Base-by-base conservation (phyloP, 1,139 yeast genomes). In the Maudiozyma humilis region DNA sequence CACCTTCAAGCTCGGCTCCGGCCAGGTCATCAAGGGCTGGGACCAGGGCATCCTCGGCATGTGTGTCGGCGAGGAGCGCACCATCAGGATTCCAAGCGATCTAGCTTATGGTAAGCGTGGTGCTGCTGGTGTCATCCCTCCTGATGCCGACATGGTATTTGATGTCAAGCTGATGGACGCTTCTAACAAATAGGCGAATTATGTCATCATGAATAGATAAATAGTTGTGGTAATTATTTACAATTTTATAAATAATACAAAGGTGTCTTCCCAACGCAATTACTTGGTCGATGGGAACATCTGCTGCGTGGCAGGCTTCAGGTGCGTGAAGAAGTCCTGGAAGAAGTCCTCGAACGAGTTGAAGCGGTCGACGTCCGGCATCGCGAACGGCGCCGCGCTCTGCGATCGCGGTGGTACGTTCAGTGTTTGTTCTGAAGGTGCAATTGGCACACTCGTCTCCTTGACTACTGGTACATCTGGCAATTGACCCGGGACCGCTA, bases 41-140 rank as follows among this genome's bases (percentile, higher is more conserved):
- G 95, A 87, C 51, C 78, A 82, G 64, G 95, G 95, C 36, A 69
- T 86, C 35, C 53, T 70, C 23, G 77, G 80, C 43, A 84, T 85
- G 91, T 87, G 96, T 65, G 72, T 84, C 62, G 95, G 95, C 41
- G 96, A 87, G 64, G 75, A 79, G 68, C 77, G 95, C 59, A 78
- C 75, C 54, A 71, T 87, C 55, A 75, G 78, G 35, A 85, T 88
- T 60, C 95, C 95, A 40, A 73, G 91, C 12, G 72, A 73, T 39
- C 66, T 85, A 58, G 96, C 79, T 7, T 87, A 87, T 55, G 96
- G 96, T 44, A 66, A 69, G 36, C 62, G 77, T 44, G 94, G 93
- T 40, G 79, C 85, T 47, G 89, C 88, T 38, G 82, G 82, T 45
- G 73, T 70, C 42, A 84, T 85, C 60, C 94, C 94, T 27, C 79